Conservation (phyloP, 345 rosid species). For the Arabidopsis suecica region DNA sequence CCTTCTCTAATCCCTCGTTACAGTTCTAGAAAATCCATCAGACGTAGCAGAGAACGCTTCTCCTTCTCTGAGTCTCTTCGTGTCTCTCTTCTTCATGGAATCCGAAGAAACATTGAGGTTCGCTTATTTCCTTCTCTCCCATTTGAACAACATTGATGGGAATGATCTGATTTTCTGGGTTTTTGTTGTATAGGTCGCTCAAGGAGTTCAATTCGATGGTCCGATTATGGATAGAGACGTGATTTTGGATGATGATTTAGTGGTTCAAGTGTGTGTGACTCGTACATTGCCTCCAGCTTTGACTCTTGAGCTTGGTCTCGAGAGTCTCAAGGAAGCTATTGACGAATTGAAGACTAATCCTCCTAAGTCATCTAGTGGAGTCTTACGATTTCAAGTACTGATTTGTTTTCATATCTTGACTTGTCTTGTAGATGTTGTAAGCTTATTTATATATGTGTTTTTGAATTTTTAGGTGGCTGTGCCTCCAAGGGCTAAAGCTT, state of each 20-base stretch:
- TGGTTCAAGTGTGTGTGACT: slow-evolving; percentile 68
- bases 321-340: slow-evolving; percentile 61
- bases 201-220: slow-evolving; percentile 66
- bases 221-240: slow-evolving; percentile 49
- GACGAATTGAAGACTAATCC: slow-evolving; percentile 67
- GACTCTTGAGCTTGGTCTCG: slow-evolving; percentile 72
- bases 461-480: slow-evolving; percentile 69
- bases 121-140: neutral
- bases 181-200: slow-evolving; percentile 45
- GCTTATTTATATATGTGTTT: neutral
- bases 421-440: no score
- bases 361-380: slow-evolving; percentile 59
- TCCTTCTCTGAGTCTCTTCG: slow-evolving; percentile 39
- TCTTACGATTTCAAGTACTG: slow-evolving; percentile 79
- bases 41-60: slow-evolving; percentile 32
- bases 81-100: slow-evolving; percentile 30
- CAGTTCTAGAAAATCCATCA: slow-evolving; percentile 23
- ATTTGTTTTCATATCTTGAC: neutral
- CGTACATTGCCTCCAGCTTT: slow-evolving; percentile 80
- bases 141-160: neutral
- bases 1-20: slow-evolving; percentile 35
- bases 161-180: neutral
- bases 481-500: slow-evolving; percentile 87
- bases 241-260: slow-evolving; percentile 54
- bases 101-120: slow-evolving; percentile 36